Percentiles rank a stretch among this genome's conserved stretches.
These are phyloP conservation scores for Xenosphaeropsis pyriputrescens DNA, from an alignment of 2,329 filamentous ascomycete species.

Conservation along the genomic window DNA sequence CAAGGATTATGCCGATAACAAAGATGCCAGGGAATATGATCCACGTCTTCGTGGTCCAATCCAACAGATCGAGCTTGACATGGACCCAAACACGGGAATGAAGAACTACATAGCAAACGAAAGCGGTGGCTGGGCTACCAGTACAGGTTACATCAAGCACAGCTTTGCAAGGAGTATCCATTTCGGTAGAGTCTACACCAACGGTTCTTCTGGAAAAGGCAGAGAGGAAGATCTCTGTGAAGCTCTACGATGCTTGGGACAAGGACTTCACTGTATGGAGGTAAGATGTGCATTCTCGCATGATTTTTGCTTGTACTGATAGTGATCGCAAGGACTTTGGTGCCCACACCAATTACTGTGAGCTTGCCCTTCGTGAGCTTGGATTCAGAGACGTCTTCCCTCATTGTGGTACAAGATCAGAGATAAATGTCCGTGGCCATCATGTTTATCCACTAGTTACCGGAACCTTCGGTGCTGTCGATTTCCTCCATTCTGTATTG, in stretches of 20 bases:
- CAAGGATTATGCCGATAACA: constrained; percentile 71
- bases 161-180: constrained; percentile 64
- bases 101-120: constrained; percentile 99
- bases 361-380: constrained; percentile 61
- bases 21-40: constrained; percentile 75
- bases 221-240: constrained; percentile 70
- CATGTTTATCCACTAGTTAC: constrained; percentile 64
- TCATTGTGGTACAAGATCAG: constrained; percentile 52
- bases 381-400: constrained; percentile 56
- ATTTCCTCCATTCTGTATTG: constrained; percentile 64
- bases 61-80: constrained; percentile 51
- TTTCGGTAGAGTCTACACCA: constrained; percentile 61
- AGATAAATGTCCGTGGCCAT: constrained; percentile 51
- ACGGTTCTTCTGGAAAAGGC: constrained; percentile 41
- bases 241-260: constrained; percentile 61
- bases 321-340: constrained; percentile 44
- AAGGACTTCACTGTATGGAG: constrained; percentile 64
- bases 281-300: constrained; percentile 19
- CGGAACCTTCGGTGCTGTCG: constrained; percentile 64
- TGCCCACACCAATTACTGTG: constrained; percentile 74
- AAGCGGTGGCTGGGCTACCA: constrained; percentile 74
- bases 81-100: constrained; percentile 76
- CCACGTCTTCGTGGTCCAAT: constrained; percentile 70
- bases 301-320: not conserved
- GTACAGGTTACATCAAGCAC: constrained; percentile 67